Evolutionary conservation across 495 filamentous ascomycete species (phyloP).

Genomic region (Sabuloglossum arenarium): DNA sequence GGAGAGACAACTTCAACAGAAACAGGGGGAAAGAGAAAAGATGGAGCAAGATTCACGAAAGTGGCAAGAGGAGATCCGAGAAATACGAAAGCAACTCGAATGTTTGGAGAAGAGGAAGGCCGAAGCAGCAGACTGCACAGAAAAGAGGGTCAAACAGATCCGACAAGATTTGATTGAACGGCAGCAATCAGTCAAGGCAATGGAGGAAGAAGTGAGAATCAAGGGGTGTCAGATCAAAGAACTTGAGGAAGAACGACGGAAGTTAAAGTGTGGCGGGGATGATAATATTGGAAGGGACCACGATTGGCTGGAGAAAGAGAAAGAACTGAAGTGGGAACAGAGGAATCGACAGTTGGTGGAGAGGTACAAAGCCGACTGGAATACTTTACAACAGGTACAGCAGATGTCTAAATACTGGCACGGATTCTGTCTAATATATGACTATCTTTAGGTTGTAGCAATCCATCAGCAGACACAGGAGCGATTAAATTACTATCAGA

Average conservation of each 20-base stretch:
- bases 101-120: conserved; percentile 26
- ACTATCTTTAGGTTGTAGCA: neutral
- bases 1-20: conserved; percentile 43
- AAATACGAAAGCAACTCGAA: conserved; percentile 26
- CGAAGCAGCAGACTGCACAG: conserved; percentile 23
- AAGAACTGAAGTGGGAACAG: conserved; percentile 33
- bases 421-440: conserved; percentile 2
- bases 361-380: conserved; percentile 28
- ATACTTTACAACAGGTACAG: conserved; percentile 22
- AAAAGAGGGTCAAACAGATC: conserved; percentile 26
- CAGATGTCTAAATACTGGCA: neutral
- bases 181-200: conserved; percentile 27
- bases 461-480: conserved; percentile 7
- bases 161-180: conserved; percentile 31
- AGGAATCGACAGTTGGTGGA: conserved; percentile 26
- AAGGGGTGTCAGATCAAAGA: conserved; percentile 39
- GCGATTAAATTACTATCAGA: conserved; percentile 6
- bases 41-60: conserved; percentile 35
- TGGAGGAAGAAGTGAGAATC: conserved; percentile 42
- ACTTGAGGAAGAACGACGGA: conserved; percentile 36
- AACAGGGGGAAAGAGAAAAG: conserved; percentile 38
- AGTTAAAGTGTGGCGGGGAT: conserved; percentile 24
- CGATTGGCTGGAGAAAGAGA: conserved; percentile 31
- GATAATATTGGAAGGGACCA: conserved; percentile 27
- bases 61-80: conserved; percentile 32